Evolutionary conservation across 1,139 yeast genomes (phyloP), one percentile per base, ranked within the genome.

Genomic region (Suhomyces choctaworum): DNA sequence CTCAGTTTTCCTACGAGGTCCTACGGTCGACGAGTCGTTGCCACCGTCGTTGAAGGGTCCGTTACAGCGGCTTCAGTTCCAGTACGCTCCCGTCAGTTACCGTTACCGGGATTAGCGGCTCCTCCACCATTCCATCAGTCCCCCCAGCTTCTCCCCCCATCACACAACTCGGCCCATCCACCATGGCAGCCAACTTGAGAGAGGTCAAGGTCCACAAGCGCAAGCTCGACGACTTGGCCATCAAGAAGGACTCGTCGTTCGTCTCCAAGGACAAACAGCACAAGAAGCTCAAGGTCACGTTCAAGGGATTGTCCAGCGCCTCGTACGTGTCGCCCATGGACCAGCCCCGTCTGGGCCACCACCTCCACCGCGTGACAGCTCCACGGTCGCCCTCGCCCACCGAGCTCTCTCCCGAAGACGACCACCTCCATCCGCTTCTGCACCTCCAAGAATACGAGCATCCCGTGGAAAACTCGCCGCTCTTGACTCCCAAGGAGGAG

Each of bases 401-500:
- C 11, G 35, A 37, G 6, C 11, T 23, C 22, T 32, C 39, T 16
- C 31, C 25, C 13, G 29, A 32, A n/a, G 32, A 26, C 19, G 56
- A 53, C 29, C 41, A 32, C 31, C 39, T 32, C 33, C 46, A 21
- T 34, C 51, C 29, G 26, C 50, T 31, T 39, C 53, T 23, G 35
- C 48, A 27, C 45, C 52, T 16, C 35, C 56, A 31, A 8, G 35
- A 34, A 15, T 31, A 31, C 19, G 35, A 37, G 10, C 25, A 13
- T n/a, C 38, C 48, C 22, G 58, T 57, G 37, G 60, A 60, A 23
- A 51, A 50, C 40, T 58, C 68, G 34, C 72, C 73, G 6, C 56
- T 69, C 25, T 56, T 69, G 39, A 69, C 75, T 1, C 75, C 75
- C 9, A 68, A 66, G 41, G 71, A 69, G 20, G 73, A 68, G 27